phyloP scores from a whole-genome alignment of 1,139 yeast genomes.

The Lodderomyces elongisporus region DNA sequence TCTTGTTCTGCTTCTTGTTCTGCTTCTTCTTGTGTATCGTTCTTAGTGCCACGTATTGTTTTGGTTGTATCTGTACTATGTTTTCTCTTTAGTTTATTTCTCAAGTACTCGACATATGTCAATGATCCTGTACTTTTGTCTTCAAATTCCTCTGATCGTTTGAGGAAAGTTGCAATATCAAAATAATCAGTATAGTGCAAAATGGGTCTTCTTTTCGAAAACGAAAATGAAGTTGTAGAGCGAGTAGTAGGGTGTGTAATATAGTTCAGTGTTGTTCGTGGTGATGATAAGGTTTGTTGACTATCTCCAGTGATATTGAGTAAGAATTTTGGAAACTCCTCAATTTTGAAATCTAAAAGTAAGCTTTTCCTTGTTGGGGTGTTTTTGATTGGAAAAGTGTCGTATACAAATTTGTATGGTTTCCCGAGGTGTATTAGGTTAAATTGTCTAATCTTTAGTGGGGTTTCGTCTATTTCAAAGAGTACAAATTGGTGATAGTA shows the following conservation, averaged over 20 bases:
- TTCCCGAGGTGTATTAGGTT: slow-evolving; percentile 14
- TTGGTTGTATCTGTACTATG: background rate
- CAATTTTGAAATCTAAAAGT: slow-evolving; percentile 8
- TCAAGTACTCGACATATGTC: slow-evolving; percentile 11
- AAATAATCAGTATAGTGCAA: background rate
- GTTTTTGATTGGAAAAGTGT: background rate
- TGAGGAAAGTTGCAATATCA: background rate
- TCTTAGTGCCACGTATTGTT: too few species aligned
- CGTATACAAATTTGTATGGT: slow-evolving; percentile 8
- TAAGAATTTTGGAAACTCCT: slow-evolving; percentile 9
- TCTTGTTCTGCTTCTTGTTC: too few species aligned
- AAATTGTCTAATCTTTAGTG: slow-evolving; percentile 10
- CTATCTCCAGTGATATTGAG: slow-evolving; percentile 4
- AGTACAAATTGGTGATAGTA: slow-evolving; percentile 11
- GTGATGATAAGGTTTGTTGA: too few species aligned
- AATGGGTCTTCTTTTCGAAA: too few species aligned
- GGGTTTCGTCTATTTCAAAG: slow-evolving; percentile 5
- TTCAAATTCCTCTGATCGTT: slow-evolving; percentile 1
- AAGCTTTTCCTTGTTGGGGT: slow-evolving; percentile 3
- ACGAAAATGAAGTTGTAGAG: too few species aligned
- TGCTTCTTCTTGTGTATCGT: too few species aligned
- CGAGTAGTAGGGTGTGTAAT: background rate
- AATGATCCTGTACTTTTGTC: slow-evolving; percentile 12
- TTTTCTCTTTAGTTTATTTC: slow-evolving; percentile 8
- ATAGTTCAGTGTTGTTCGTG: too few species aligned